Base-by-base conservation (phyloP, 176 grass and related monocot species). In the Aegilops umbellulata region DNA sequence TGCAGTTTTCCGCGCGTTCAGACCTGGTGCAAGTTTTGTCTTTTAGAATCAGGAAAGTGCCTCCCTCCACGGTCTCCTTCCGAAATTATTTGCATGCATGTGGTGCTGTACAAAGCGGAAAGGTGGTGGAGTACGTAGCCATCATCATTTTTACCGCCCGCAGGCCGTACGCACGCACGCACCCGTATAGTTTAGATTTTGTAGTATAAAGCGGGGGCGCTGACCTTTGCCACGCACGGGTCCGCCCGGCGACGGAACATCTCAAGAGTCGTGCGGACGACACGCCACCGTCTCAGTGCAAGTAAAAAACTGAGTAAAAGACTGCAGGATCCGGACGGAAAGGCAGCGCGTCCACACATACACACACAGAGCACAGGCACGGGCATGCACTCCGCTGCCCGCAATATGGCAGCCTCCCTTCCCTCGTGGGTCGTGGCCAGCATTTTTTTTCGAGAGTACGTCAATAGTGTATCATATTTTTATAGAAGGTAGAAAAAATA, bases 301-400 rank as follows among this genome's bases (percentile, higher is more conserved):
- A 57, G 19, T 57, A 20, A 55, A 55, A 55, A 55, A 55, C 14
- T 53, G 20, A 51, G 15, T 17, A 19, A 53, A 55, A 55, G 2
- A 57, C 17, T 22, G 22, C 22, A 9, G 0, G 26, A 19, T 51
- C 64, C 16, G 66, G 23, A 57, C 75, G 75, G 23, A 74, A 74
- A 89, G 66, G 77, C 44, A 31, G 31, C 77, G 36, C 42, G 60
- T 55, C 67, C 87, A 84, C 42, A 42, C 10, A 42, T 1, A 2
- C 38, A 77, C 61, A 26, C 26, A 1, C 0, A 23, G n/a, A n/a
- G 29, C 29, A 29, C 29, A 29, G 29, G 41, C 38, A 39, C 41
- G 41, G 41, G 60, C 70, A 15, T 41, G 79, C 60, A 53, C 70
- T 42, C 39, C 10, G 39, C 10, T 42, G 39, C 38, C 38, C 38